These are phyloP conservation scores for Starmerella bacillaris DNA, from an alignment of 805 yeast species.

Conservation along the genomic window DNA sequence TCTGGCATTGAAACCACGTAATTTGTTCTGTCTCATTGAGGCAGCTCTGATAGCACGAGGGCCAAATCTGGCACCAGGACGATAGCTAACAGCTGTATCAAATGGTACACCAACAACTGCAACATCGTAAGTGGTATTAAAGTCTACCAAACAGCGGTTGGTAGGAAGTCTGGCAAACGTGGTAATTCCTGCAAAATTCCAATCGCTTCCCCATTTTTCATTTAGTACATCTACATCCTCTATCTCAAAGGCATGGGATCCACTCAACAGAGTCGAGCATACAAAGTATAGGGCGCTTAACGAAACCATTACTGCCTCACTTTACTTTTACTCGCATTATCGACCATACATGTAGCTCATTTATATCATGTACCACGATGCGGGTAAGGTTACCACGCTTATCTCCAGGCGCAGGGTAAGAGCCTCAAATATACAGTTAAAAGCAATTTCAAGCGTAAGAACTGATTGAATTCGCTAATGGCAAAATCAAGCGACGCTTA, in stretches of 20 bases:
- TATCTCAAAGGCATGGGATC: slow-evolving; percentile 2
- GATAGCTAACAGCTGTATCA: slow-evolving; percentile 62
- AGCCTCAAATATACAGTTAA: neutral
- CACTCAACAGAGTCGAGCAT: neutral
- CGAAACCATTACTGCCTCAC: neutral
- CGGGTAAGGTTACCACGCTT: neutral
- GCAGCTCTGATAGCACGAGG: slow-evolving; percentile 30
- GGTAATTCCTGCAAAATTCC: slow-evolving; percentile 35
- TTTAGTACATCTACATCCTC: slow-evolving; percentile 23
- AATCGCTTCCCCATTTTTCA: slow-evolving; percentile 52
- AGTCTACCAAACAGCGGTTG: slow-evolving; percentile 37
- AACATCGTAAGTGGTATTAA: slow-evolving; percentile 37
- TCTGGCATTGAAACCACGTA: slow-evolving; percentile 53
- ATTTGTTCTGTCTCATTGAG: slow-evolving; percentile 38
- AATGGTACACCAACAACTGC: slow-evolving; percentile 68
- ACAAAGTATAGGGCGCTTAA: neutral
- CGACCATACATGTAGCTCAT: too few relatives aligned
- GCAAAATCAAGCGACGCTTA: neutral
- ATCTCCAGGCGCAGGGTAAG: neutral
- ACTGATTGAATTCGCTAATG: neutral
- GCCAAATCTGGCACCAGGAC: slow-evolving; percentile 74
- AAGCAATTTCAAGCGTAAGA: neutral
- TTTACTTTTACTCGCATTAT: neutral
- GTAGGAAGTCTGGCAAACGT: slow-evolving; percentile 58
- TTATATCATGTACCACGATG: neutral